Evolutionary conservation across 306 rosid species (phyloP).

Genomic region (Comarum palustre): DNA sequence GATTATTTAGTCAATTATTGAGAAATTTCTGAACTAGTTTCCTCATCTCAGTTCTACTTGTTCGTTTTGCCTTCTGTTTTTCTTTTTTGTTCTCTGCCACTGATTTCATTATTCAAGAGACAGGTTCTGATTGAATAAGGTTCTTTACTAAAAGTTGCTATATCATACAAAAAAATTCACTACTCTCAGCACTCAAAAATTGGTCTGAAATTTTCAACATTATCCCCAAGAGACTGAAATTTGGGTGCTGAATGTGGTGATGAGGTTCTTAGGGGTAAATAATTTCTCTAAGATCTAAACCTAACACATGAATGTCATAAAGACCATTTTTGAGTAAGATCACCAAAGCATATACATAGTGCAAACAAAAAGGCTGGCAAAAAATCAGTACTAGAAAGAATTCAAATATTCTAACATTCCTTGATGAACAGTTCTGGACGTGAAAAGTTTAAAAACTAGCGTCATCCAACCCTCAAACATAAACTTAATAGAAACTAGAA

Average conservation of each 20-base stretch:
- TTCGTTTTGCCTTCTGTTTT: constrained; percentile 3
- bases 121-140: background rate
- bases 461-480: constrained; percentile 17
- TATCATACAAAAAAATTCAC: background rate
- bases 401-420: constrained; percentile 12
- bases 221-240: background rate
- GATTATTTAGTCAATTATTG: background rate
- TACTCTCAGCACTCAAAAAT: background rate
- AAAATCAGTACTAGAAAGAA: constrained; percentile 24
- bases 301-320: background rate
- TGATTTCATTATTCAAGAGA: background rate
- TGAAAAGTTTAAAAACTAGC: background rate
- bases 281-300: background rate
- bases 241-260: background rate
- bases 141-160: background rate
- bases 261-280: background rate
- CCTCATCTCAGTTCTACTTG: constrained; percentile 1
- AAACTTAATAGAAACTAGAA: constrained; percentile 34
- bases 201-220: background rate
- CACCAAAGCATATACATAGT: background rate
- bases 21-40: background rate
- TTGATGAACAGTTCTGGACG: constrained; percentile 20
- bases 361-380: constrained; percentile 22
- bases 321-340: background rate
- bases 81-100: background rate